Evolutionary conservation across 2,329 filamentous ascomycete genomes (phyloP).

Genomic region (Cercospora canescens): DNA sequence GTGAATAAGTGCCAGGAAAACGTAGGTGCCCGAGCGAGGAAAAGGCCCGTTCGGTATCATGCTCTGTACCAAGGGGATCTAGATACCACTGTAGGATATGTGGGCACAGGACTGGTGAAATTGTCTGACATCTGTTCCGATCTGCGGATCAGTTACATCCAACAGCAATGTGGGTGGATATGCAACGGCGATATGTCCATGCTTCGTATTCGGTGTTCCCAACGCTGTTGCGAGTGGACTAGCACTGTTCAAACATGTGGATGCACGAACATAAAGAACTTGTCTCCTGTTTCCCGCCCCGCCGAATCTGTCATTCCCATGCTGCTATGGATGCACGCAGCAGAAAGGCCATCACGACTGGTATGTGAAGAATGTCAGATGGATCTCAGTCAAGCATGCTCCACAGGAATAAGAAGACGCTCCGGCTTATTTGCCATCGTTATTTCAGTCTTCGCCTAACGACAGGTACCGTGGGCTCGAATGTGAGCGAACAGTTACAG

Average conservation of each 20-base stretch:
- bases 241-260: background rate
- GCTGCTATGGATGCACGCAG: background rate
- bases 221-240: background rate
- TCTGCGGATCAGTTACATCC: background rate
- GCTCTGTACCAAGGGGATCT: background rate
- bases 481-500: slow-evolving; percentile 35
- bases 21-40: background rate
- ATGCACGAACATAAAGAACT: background rate
- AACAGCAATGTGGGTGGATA: background rate
- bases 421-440: slow-evolving; percentile 99
- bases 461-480: slow-evolving; percentile 34
- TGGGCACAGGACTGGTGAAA: background rate
- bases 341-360: background rate
- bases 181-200: background rate
- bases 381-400: slow-evolving; percentile 67
- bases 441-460: slow-evolving; percentile 64
- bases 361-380: slow-evolving; percentile 7
- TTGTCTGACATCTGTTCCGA: background rate
- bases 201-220: background rate
- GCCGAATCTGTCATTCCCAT: background rate
- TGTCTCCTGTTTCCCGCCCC: background rate
- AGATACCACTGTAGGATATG: background rate
- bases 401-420: slow-evolving; percentile 89
- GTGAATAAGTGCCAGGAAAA: background rate
- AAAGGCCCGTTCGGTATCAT: background rate